These are phyloP conservation scores for Ustilago lituana DNA, from an alignment of 1,284 basidiomycete species.

Conservation along the genomic window DNA sequence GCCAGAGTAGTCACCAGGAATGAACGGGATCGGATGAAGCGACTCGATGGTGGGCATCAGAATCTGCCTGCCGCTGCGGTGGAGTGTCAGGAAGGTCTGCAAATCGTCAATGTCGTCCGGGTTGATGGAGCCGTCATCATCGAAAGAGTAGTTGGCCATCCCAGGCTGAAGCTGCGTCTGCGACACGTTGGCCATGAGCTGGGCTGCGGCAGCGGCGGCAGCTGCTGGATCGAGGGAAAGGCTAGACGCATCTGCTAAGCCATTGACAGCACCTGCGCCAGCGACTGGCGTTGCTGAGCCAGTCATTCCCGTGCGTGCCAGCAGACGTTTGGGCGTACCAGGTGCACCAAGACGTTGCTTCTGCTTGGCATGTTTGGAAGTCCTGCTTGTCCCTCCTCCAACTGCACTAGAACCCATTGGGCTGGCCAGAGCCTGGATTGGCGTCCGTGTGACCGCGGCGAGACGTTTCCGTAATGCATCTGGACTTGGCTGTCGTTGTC, in stretches of 20 bases:
- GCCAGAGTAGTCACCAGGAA: slow-evolving; percentile 27
- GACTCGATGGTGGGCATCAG: slow-evolving; percentile 54
- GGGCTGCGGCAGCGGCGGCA: slow-evolving; percentile 23
- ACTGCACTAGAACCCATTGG: slow-evolving; percentile 16
- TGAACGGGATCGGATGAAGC: slow-evolving; percentile 44
- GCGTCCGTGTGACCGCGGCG: slow-evolving; percentile 39
- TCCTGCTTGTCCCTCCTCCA: slow-evolving; percentile 16
- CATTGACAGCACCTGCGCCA: not conserved
- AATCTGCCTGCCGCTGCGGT: slow-evolving; percentile 22
- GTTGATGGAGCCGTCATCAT: slow-evolving; percentile 55
- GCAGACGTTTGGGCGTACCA: slow-evolving; percentile 40
- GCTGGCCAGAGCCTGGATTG: slow-evolving; percentile 29
- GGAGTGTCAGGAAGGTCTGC: slow-evolving; percentile 45
- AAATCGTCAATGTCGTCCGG: slow-evolving; percentile 48
- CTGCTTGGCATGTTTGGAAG: slow-evolving; percentile 31
- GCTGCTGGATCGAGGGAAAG: not conserved
- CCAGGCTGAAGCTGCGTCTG: slow-evolving; percentile 25
- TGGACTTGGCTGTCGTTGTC: slow-evolving; percentile 34
- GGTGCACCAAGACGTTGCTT: slow-evolving; percentile 43
- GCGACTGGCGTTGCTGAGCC: slow-evolving; percentile 27
- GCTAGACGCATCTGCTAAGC: slow-evolving; percentile 2
- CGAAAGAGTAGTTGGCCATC: slow-evolving; percentile 28
- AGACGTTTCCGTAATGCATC: slow-evolving; percentile 39
- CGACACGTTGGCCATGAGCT: slow-evolving; percentile 27
- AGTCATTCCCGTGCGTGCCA: slow-evolving; percentile 11